Base-by-base conservation (phyloP, 2,329 filamentous ascomycete species). In the Botryotinia narcissicola region DNA sequence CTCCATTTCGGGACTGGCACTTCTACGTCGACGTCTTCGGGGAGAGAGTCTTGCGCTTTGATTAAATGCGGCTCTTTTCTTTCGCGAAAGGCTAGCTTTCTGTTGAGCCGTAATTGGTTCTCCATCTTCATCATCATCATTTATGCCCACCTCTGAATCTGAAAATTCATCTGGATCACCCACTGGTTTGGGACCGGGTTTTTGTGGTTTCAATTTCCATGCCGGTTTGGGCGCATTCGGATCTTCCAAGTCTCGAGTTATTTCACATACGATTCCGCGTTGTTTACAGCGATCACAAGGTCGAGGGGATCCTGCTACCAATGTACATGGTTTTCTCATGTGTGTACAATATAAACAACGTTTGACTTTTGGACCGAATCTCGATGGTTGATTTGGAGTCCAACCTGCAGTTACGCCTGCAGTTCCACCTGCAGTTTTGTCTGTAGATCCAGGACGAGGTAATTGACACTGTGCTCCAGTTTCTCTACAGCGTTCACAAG, bases 251-350 rank as follows among this genome's bases (percentile, higher is more conserved):
- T 68, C 66, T 12, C 66, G 66, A 14, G 25, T 42, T 14, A 68
- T 42, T n/a, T 68, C 66, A 6, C 66, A 68, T 20, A 54, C 35
- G 12, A 68, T 68, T 18, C 66, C 66, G 7, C 66, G 70, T 46
- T 54, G 4, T 9, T 25, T 67, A 20, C 70, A 72, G 35, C 61
- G 70, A 5, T 32, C 61, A 20, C 70, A 72, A 8, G 70, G 70
- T 42, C n/a, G 57, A 40, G 46, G 70, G 0, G 51, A 60, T 14
- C 67, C 40, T 18, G 12, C 18, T 4, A 70, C 67, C 20, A 70
- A 37, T 16, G 37, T 35, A 20, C 67, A 70, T n/a, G 51, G 37
- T 44, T 70, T 70, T 4, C 54, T 59, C 67, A 70, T 70, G 4
- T 70, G 51, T 29, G 16, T 44, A 46, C 67, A 70, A 42, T 44